A percentile compares a stretch with the other conserved stretches of the same genome.
These are phyloP conservation scores for Suhomyces sp. DNA, from an alignment of 805 yeast genomes.

Conservation along the genomic window DNA sequence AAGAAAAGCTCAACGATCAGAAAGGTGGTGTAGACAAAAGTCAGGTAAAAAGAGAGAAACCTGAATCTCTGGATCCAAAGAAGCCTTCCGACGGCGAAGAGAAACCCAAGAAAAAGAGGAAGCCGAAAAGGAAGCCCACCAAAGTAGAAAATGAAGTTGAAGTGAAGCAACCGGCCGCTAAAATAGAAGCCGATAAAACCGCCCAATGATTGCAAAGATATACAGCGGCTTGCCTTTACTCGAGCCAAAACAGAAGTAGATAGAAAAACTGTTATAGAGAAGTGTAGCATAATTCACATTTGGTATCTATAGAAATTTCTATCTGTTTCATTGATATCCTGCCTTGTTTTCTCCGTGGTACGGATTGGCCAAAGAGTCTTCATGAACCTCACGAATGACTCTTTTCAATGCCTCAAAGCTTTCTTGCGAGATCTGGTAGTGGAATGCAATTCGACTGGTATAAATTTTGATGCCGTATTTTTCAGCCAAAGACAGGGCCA, in stretches of 20 bases:
- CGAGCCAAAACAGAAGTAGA: too few species aligned
- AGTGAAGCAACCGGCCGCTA: background rate
- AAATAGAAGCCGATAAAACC: background rate
- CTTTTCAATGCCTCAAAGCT: slow-evolving; percentile 38
- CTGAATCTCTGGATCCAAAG: background rate
- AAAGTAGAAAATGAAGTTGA: background rate
- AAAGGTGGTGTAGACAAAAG: background rate
- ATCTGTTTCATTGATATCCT: background rate
- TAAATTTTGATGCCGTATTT: slow-evolving; percentile 53
- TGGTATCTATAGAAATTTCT: too few species aligned
- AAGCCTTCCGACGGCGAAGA: background rate
- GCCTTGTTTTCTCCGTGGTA: slow-evolving; percentile 11
- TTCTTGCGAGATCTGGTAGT: slow-evolving; percentile 32
- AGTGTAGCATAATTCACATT: background rate
- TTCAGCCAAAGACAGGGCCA: slow-evolving; percentile 46
- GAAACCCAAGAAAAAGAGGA: background rate
- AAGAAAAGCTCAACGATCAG: slow-evolving; percentile 2
- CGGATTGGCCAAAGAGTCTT: slow-evolving; percentile 54
- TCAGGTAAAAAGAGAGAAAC: slow-evolving; percentile 4
- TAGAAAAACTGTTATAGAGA: too few species aligned
- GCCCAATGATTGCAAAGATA: background rate
- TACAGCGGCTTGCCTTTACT: too few species aligned
- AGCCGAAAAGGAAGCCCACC: background rate
- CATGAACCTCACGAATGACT: slow-evolving; percentile 55
- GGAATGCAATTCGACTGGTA: slow-evolving; percentile 33